Base-by-base conservation (phyloP, 176 grass and related monocot species). In the Hsuehochloa calcarea region DNA sequence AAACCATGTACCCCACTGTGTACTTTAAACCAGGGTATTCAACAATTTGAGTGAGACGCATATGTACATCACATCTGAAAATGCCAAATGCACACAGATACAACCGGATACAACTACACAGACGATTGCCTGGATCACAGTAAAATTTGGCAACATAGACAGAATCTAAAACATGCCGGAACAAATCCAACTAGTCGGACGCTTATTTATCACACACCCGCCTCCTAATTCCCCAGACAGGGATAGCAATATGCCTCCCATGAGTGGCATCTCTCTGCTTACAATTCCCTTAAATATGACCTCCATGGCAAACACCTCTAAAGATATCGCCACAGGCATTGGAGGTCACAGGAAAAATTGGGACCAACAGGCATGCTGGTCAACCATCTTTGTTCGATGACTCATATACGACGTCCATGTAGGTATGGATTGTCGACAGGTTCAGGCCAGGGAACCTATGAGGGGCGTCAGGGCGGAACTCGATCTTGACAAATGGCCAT, bases 401-500 rank as follows among this genome's bases (percentile, higher is more conserved):
- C 70, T 84, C 81, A 37, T 94, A 97, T 45, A 93, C 80, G 31
- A 79, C 84, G 12, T 91, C 82, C 65, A 98, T 94, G 64, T 89
- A 87, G 71, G 82, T 84, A 35, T 90, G 82, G 59, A 96, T 87
- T 16, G 81, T 95, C 2, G 65, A 22, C 84, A 90, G 75, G 81
- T 79, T 90, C 50, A 98, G 74, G 11, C 93, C 93, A 23, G 96
- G 93, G 88, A 98, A 98, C 55, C 91, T 89, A 65, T 93, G 86
- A 61, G 81, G 80, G 19, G 79, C 87, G 0, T 89, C 85, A 0
- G 96, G 96, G 22, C 52, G 82, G 58, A 96, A 83, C 80, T 98
- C 93, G 14, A 98, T 89, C 74, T 96, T 98, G 13, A 98, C 75
- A 19, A 98, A 98, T 8, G 93, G 96, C 96, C 96, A 98, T 19